Base-by-base conservation (phyloP, 2,329 filamentous ascomycete genomes). In the Albifimbria verrucaria region DNA sequence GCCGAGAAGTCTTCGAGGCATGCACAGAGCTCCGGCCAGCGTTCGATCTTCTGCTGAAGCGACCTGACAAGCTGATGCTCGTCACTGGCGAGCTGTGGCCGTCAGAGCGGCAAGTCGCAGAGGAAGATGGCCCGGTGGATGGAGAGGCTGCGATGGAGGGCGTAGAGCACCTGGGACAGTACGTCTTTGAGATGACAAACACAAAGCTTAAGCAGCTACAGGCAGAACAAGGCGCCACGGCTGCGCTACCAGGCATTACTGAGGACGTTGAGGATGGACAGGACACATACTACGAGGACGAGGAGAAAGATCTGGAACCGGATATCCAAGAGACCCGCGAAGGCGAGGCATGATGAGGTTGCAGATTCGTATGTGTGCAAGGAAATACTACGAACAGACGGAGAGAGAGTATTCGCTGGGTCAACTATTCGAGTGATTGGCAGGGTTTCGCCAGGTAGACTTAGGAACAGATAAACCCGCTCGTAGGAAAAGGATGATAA, bases 131-230 rank as follows among this genome's bases (percentile, higher is more conserved):
- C 7, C 66, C 75, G 7, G 74, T 82, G 7, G 72, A 77, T 2
- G 80, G 80, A 12, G 80, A 83, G 62, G 87, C 85, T 1, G 78
- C 84, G 20, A 97, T 99, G 90, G 89, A 93, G 62, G 84, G 89
- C 28, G 87, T 97, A 1, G 93, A 99, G 75, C 94, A 99, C 74
- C 72, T 99, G 32, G 94, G 94, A 0, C 89, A 96, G 72, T 99
- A 97, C 69, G 93, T 99, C 21, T 96, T 85, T 68, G 90, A 99
- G 70, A 99, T 99, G 91, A 96, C 92, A 3, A 83, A 88, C 46
- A 82, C 80, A 1, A 78, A 72, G 64, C 59, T 82, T 32, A 70
- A 76, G 64, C 77, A 83, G 63, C 57, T 84, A 45, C 71, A 75
- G 49, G 70, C 63, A 10, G 77, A 69, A 45, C 65, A 65, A 49